A percentile compares a stretch with the other conserved stretches of the same genome.
These are phyloP conservation scores for Coniferiporia weirii DNA, from an alignment of 1,284 basidiomycete genomes.

Conservation along the genomic window DNA sequence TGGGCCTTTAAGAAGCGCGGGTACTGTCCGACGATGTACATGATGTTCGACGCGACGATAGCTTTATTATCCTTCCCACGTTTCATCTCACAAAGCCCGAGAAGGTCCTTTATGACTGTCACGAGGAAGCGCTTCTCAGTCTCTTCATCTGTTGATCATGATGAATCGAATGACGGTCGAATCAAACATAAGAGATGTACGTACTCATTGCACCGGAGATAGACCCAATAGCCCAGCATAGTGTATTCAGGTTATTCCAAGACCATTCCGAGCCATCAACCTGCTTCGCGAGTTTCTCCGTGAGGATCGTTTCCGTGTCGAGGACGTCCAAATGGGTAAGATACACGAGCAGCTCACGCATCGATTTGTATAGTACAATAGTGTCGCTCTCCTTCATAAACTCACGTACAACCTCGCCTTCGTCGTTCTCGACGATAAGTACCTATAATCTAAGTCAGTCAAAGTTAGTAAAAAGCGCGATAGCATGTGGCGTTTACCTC, in stretches of 20 bases:
- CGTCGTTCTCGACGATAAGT: slow-evolving; percentile 98
- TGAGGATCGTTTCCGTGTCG: slow-evolving; percentile 96
- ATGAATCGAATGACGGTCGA: slow-evolving; percentile 14
- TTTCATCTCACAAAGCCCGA: slow-evolving; percentile 97
- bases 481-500: slow-evolving; percentile 56
- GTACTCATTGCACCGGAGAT: slow-evolving; percentile 99
- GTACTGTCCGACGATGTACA: slow-evolving; percentile 99
- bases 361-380: slow-evolving; percentile 98
- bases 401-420: slow-evolving; percentile 98
- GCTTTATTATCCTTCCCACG: slow-evolving; percentile 99
- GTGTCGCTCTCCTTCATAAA: slow-evolving; percentile 99
- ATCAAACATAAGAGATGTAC: slow-evolving; percentile 28
- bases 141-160: slow-evolving; percentile 74
- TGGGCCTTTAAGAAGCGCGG: slow-evolving; percentile 99
- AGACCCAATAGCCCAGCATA: slow-evolving; percentile 99
- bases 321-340: slow-evolving; percentile 95
- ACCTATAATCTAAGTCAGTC: slow-evolving; percentile 47
- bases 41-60: slow-evolving; percentile 98
- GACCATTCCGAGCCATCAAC: slow-evolving; percentile 98
- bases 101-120: slow-evolving; percentile 97
- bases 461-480: too few species aligned
- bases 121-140: slow-evolving; percentile 99
- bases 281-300: slow-evolving; percentile 95
- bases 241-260: slow-evolving; percentile 98
- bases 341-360: slow-evolving; percentile 96